Percentiles rank a stretch among this genome's conserved stretches.
These are phyloP conservation scores for Luffa aegyptiaca DNA, from an alignment of 306 rosid species.

Conservation along the genomic window DNA sequence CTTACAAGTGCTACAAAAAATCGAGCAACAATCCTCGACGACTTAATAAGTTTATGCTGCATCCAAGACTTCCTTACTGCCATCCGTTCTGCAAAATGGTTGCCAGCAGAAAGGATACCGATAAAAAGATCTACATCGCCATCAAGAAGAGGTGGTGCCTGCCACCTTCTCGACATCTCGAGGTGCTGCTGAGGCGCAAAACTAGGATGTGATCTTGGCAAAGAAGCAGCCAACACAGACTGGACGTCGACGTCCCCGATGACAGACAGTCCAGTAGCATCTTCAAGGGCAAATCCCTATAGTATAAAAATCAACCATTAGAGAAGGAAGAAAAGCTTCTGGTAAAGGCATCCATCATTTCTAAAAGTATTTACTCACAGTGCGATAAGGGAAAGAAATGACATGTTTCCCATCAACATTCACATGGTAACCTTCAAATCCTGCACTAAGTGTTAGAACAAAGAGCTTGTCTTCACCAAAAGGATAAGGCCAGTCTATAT, in stretches of 20 bases:
- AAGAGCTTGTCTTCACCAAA: conserved; percentile 67
- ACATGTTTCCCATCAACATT: conserved; percentile 89
- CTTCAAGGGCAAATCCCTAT: conserved; percentile 95
- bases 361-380: conserved; percentile 50
- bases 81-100: conserved; percentile 95
- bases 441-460: conserved; percentile 86
- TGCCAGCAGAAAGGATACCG: conserved; percentile 96
- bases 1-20: conserved; percentile 93
- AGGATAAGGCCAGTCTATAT: conserved; percentile 86
- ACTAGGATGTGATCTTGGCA: conserved; percentile 82
- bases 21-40: conserved; percentile 77
- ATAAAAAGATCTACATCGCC: conserved; percentile 54
- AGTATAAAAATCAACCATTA: neutral
- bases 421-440: conserved; percentile 90
- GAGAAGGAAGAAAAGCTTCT: conserved; percentile 1
- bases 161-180: conserved; percentile 64
- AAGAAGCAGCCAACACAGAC: conserved; percentile 71
- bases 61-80: conserved; percentile 95
- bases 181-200: conserved; percentile 67
- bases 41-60: conserved; percentile 62
- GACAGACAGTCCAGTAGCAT: conserved; percentile 76
- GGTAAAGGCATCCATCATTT: conserved; percentile 10
- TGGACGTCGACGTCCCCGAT: conserved; percentile 64
- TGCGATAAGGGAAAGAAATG: conserved; percentile 83
- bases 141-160: conserved; percentile 47